These are phyloP conservation scores for Cryphonectria carpinicola DNA, from an alignment of 2,329 filamentous ascomycete species.

Conservation along the genomic window DNA sequence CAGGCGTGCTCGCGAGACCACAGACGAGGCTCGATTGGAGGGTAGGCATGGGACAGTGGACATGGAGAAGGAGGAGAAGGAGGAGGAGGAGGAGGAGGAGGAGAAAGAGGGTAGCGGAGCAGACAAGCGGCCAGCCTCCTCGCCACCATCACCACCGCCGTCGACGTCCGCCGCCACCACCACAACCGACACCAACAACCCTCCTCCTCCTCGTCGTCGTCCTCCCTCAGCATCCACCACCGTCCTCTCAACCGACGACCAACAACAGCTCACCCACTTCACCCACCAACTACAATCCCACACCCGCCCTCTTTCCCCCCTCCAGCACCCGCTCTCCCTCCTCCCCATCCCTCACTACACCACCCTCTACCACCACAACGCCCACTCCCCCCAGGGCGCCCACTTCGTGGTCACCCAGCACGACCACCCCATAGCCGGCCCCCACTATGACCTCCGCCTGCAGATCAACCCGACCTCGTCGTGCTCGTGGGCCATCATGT, in stretches of 20 bases:
- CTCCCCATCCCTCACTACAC: constrained; percentile 42
- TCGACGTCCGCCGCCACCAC: too few species aligned
- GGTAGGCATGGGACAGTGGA: not conserved
- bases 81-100: not conserved
- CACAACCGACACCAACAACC: too few species aligned
- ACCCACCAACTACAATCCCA: constrained; percentile 37
- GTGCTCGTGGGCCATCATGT: constrained; percentile 68
- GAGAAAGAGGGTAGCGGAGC: not conserved
- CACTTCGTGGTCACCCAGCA: constrained; percentile 76
- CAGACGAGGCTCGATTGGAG: not conserved
- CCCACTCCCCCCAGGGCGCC: constrained; percentile 40
- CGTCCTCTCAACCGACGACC: not conserved
- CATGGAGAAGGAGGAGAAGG: not conserved
- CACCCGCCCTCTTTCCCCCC: constrained; percentile 33
- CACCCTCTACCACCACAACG: constrained; percentile 42
- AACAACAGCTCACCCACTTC: constrained; percentile 44
- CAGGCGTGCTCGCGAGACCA: not conserved
- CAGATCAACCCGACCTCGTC: constrained; percentile 71
- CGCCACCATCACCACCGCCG: not conserved
- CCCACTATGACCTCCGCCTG: constrained; percentile 70
- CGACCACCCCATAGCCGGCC: constrained; percentile 70
- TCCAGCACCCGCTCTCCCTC: constrained; percentile 32
- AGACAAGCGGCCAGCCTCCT: not conserved
- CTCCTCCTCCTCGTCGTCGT: too few species aligned
- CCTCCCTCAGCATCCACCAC: too few species aligned